Evolutionary conservation across 805 yeast genomes (phyloP), one percentile per base, ranked within the genome.

Genomic region (Diddensiella transvaalensis): DNA sequence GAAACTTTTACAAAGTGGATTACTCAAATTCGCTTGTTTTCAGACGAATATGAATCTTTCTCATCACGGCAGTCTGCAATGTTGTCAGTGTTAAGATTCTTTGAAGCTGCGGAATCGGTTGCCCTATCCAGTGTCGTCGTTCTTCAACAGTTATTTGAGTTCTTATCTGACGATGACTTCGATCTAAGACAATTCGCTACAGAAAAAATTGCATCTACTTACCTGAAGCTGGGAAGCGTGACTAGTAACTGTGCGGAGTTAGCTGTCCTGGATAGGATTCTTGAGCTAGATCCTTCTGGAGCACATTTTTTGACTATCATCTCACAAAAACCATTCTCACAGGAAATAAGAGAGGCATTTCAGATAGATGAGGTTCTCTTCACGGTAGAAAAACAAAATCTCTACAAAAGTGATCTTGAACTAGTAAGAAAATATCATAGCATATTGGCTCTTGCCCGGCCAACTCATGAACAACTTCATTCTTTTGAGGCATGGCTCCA

Each of bases 351-450:
- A 11, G 49, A 52, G 1, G 60, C 65, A 4, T 24, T 56, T 1
- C 26, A 48, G 5, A 48, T 53, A 3, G 69, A 64, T 18, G 64
- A 69, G 17, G 67, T 72, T 2, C 61, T 88, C 36, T 88, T 87
- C 63, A 79, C 80, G 3, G 65, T 74, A 4, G 96, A 88, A 60
- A 79, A 78, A 56, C 77, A 74, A 47, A 87, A 87, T 55, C 74
- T 84, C 35, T 86, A 80, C 64, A 71, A 80, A 55, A 79, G 82
- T 58, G 74, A 72, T 11, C 60, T 74, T 5, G 69, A 67, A 30
- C 62, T 36, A 4, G 24, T 55, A 13, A 50, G 39, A 13, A 51
- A 56, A 29, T 40, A 55, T 22, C 13, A 32, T 11, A 21, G 11
- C 8, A 17, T 30, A 15, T 23, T 48, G 15, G 13, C n/a, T 8